A percentile compares a stretch with the other conserved stretches of the same genome.
phyloP scores from a whole-genome alignment of 1,139 yeast species.

The Meyerozyma carpophila region DNA sequence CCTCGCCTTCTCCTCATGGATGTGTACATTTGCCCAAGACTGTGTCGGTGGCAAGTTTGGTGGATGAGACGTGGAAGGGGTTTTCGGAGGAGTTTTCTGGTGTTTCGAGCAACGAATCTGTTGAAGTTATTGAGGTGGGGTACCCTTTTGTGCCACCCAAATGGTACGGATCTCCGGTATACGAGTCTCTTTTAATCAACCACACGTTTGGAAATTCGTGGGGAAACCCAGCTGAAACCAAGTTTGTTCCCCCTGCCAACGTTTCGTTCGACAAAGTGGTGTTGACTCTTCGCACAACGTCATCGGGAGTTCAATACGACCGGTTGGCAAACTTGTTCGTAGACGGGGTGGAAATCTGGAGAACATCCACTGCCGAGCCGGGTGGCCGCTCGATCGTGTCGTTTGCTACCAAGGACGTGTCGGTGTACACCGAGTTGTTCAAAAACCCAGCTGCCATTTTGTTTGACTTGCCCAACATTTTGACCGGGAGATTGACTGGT shows the following conservation, averaged over 20 bases:
- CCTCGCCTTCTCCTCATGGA: background rate
- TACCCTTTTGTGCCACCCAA: constrained; percentile 25
- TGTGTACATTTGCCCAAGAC: background rate
- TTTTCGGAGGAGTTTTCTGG: background rate
- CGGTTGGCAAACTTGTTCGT: constrained; percentile 67
- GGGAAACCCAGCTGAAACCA: constrained; percentile 45
- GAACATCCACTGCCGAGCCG: constrained; percentile 85
- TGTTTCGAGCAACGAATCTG: background rate
- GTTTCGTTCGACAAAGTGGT: constrained; percentile 54
- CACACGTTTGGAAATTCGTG: constrained; percentile 54
- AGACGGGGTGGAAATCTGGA: constrained; percentile 68
- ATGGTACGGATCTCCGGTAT: constrained; percentile 37
- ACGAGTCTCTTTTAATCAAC: constrained; percentile 30
- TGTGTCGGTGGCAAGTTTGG: background rate
- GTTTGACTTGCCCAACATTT: constrained; percentile 63
- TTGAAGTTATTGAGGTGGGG: constrained; percentile 21
- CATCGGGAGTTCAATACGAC: constrained; percentile 70
- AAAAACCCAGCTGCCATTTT: constrained; percentile 30
- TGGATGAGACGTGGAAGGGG: background rate
- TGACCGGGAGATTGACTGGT: constrained; percentile 56
- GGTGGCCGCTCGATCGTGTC: constrained; percentile 41
- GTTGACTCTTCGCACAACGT: constrained; percentile 52
- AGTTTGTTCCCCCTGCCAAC: constrained; percentile 33
- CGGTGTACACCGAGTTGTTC: constrained; percentile 53
- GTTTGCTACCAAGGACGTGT: constrained; percentile 55